Conservation (phyloP, 495 filamentous ascomycete genomes). For the Penicillium atrosanguineum region DNA sequence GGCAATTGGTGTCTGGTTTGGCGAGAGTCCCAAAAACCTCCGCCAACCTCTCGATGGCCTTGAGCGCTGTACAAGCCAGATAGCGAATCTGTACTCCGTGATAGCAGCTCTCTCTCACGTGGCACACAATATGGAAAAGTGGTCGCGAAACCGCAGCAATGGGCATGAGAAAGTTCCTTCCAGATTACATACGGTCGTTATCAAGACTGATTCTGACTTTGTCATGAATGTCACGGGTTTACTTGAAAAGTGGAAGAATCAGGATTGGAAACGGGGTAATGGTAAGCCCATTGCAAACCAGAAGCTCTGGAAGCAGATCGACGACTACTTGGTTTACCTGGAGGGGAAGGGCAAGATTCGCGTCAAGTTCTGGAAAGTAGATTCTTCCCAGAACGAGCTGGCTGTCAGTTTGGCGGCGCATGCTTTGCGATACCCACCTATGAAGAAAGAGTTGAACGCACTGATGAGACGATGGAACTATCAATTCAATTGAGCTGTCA, state of each 20-base stretch:
- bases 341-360: conserved; percentile 8
- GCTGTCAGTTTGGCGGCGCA: neutral
- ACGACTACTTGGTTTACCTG: conserved; percentile 5
- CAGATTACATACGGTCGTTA: conserved; percentile 28
- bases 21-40: neutral
- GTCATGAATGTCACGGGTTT: conserved; percentile 39
- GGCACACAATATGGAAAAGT: neutral
- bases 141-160: neutral
- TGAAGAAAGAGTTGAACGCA: neutral
- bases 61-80: conserved; percentile 11
- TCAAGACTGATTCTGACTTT: conserved; percentile 50
- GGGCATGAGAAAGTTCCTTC: neutral
- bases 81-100: conserved; percentile 17
- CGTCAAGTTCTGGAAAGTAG: conserved; percentile 18
- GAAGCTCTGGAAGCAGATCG: conserved; percentile 5
- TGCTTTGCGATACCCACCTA: neutral
- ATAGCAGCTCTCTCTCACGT: conserved; percentile 4
- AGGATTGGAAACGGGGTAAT: conserved; percentile 29
- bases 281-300: conserved; percentile 17
- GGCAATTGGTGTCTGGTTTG: neutral
- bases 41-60: neutral
- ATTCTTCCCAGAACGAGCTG: neutral
- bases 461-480: neutral
- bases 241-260: conserved; percentile 36
- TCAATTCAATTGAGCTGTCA: too few relatives aligned